Evolutionary conservation across 495 filamentous ascomycete species (phyloP).

Genomic region (Massariosphaeria phaeospora): DNA sequence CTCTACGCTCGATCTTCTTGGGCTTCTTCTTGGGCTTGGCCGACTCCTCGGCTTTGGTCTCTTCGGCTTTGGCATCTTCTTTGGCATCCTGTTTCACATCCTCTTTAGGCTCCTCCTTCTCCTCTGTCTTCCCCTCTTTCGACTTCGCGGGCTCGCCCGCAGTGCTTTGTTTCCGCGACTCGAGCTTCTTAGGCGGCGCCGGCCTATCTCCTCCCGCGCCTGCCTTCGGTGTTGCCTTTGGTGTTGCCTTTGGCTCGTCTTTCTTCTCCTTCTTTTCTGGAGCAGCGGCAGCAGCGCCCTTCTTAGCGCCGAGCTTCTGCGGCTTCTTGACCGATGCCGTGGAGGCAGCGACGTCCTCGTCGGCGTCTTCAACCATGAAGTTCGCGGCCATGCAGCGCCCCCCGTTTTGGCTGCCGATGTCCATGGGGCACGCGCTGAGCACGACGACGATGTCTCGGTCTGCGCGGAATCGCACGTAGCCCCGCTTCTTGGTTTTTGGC

Average conservation of each 20-base stretch:
- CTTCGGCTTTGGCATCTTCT: background rate
- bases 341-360: conserved; percentile 13
- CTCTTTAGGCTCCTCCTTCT: conserved; percentile 6
- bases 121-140: conserved; percentile 2
- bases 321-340: conserved; percentile 1
- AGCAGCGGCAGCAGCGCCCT: background rate
- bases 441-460: conserved; percentile 42
- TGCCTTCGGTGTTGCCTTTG: conserved; percentile 1
- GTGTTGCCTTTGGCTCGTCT: background rate
- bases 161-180: too few relatives aligned
- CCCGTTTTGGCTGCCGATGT: conserved; percentile 38
- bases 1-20: conserved; percentile 23
- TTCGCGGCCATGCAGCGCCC: conserved; percentile 40
- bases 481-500: conserved; percentile 37
- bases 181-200: too few relatives aligned
- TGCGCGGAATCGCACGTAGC: conserved; percentile 40
- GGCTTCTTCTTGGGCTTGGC: conserved; percentile 25
- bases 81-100: background rate
- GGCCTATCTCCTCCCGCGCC: too few relatives aligned
- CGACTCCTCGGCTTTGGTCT: background rate
- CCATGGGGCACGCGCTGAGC: conserved; percentile 44
- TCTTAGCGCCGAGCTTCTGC: background rate
- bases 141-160: too few relatives aligned
- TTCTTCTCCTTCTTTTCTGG: background rate
- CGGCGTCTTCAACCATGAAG: conserved; percentile 35